Percentiles rank a stretch among this genome's conserved stretches.
These are phyloP conservation scores for Dothideomycetes sp. DNA, from an alignment of 2,329 filamentous ascomycete species.

Conservation along the genomic window DNA sequence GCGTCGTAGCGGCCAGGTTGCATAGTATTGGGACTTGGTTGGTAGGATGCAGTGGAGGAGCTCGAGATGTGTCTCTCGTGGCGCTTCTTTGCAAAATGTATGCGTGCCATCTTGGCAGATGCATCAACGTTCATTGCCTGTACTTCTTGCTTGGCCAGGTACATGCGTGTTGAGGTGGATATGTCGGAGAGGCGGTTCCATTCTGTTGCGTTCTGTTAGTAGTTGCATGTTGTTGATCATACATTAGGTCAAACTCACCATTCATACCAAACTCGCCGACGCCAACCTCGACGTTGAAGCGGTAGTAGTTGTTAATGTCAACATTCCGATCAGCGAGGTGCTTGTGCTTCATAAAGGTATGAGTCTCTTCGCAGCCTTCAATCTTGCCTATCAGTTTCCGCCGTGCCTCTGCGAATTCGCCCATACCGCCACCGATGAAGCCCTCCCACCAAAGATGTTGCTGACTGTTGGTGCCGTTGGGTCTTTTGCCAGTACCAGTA, in stretches of 20 bases:
- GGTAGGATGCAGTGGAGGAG: conserved; percentile 18
- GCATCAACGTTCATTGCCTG: conserved; percentile 68
- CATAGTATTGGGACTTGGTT: conserved; percentile 7
- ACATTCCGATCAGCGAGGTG: conserved; percentile 55
- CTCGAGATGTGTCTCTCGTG: conserved; percentile 41
- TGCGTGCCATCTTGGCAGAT: conserved; percentile 71
- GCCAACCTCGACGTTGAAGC: conserved; percentile 91
- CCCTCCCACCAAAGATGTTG: conserved; percentile 85
- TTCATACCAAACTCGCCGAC: conserved; percentile 99
- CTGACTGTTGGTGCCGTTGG: conserved; percentile 55
- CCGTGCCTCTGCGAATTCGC: conserved; percentile 84
- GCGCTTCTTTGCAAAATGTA: conserved; percentile 63
- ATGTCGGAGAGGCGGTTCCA: conserved; percentile 93
- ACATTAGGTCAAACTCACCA: no score
- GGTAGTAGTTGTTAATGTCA: conserved; percentile 64
- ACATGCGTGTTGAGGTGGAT: conserved; percentile 79
- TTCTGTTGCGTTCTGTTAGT: no score
- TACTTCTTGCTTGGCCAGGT: conserved; percentile 62
- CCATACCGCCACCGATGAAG: conserved; percentile 59
- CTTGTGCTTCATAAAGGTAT: conserved; percentile 74
- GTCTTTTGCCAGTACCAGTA: conserved; percentile 84
- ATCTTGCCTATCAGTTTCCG: conserved; percentile 81
- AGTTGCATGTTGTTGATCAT: no score
- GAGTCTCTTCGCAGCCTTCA: conserved; percentile 85
- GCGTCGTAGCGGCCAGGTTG: neutral